Percentiles rank a stretch among this genome's conserved stretches.
phyloP scores from a whole-genome alignment of 129 eudicot genomes.

The Apium graveolens region DNA sequence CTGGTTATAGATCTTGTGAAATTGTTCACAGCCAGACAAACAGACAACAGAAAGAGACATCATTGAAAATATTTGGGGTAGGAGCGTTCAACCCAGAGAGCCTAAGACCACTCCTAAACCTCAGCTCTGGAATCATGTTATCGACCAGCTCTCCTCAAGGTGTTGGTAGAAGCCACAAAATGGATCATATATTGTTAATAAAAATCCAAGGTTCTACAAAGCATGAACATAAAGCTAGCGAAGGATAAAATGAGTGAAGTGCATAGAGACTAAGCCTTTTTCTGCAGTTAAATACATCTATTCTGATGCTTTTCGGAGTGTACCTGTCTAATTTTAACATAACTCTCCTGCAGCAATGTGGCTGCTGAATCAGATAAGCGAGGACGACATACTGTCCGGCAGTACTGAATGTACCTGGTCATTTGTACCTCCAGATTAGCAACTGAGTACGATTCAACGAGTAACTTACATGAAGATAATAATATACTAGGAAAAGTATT shows the following conservation, averaged over 20 bases:
- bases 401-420: constrained; percentile 85
- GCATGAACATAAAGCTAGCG: background rate
- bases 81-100: background rate
- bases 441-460: constrained; percentile 2
- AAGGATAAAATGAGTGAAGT: background rate
- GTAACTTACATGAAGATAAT: background rate
- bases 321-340: constrained; percentile 97
- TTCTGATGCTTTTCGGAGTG: background rate
- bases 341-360: constrained; percentile 59
- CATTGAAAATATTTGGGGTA: background rate
- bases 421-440: constrained; percentile 7
- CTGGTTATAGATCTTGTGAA: background rate
- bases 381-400: constrained; percentile 58
- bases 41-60: background rate
- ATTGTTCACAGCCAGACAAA: background rate
- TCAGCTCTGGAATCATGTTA: background rate
- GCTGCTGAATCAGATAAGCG: constrained; percentile 82
- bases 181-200: background rate
- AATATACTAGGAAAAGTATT: background rate
- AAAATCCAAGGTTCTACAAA: background rate
- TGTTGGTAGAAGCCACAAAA: background rate
- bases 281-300: background rate
- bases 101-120: background rate
- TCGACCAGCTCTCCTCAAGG: background rate
- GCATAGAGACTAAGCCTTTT: background rate